phyloP scores from a whole-genome alignment of 345 rosid species.

The Iberis pinnata region DNA sequence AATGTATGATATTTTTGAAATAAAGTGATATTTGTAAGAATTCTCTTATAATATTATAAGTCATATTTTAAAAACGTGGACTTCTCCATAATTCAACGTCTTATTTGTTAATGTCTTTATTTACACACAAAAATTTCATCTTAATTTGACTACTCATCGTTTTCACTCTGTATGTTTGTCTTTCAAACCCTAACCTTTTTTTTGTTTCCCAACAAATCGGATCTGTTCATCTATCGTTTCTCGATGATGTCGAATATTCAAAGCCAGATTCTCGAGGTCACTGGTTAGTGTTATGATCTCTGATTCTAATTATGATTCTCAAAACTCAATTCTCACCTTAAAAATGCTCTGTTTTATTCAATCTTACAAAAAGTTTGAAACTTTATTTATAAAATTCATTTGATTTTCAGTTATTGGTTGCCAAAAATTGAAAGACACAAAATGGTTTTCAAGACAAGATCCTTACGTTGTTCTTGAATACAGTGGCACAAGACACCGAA shows the following conservation, averaged over 20 bases:
- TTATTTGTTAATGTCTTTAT: too few relatives aligned
- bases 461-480: slow-evolving; percentile 60
- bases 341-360: background rate
- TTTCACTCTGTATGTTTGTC: too few relatives aligned
- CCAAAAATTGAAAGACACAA: slow-evolving; percentile 56
- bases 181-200: too few relatives aligned
- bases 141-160: too few relatives aligned
- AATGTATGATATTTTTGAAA: too few relatives aligned
- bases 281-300: slow-evolving; percentile 37
- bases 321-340: background rate
- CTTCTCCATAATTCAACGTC: too few relatives aligned
- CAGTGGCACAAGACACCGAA: slow-evolving; percentile 40
- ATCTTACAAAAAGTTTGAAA: background rate
- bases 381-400: background rate
- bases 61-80: too few relatives aligned
- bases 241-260: slow-evolving; percentile 53
- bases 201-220: too few relatives aligned
- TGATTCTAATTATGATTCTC: too few relatives aligned
- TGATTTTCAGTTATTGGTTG: slow-evolving; percentile 50
- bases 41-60: too few relatives aligned
- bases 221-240: background rate
- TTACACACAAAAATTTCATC: too few relatives aligned
- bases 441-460: slow-evolving; percentile 69
- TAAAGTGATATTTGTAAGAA: too few relatives aligned
- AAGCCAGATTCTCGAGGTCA: slow-evolving; percentile 71